Evolutionary conservation across 176 grass and related monocot species (phyloP).

Genomic region (Phoenix dactylifera): DNA sequence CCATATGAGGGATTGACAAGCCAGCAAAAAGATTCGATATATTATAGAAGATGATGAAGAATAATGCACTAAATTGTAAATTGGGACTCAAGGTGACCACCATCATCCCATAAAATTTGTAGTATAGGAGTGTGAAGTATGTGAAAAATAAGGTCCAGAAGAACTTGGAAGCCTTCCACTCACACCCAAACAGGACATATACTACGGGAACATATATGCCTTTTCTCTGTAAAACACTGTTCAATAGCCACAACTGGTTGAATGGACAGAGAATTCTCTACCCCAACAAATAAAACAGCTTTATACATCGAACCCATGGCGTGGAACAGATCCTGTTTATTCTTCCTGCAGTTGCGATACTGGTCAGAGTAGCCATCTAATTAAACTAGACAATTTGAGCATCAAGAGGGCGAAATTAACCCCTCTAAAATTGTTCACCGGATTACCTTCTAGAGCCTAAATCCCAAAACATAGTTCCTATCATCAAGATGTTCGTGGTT

Average conservation of each 20-base stretch:
- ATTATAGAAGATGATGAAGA: constrained; percentile 65
- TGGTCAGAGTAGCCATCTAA: not conserved
- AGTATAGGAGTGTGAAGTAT: constrained; percentile 84
- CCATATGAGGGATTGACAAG: constrained; percentile 62
- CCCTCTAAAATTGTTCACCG: constrained; percentile 5
- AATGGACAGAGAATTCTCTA: constrained; percentile 66
- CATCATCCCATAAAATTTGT: constrained; percentile 95
- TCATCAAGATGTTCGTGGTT: constrained; percentile 40
- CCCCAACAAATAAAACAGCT: constrained; percentile 67
- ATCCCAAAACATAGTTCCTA: constrained; percentile 79
- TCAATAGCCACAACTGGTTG: constrained; percentile 74
- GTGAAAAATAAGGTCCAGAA: constrained; percentile 94
- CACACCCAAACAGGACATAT: constrained; percentile 70
- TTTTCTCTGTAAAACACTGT: constrained; percentile 88
- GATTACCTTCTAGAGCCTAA: constrained; percentile 58
- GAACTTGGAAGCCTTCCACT: constrained; percentile 77
- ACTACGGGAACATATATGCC: constrained; percentile 62
- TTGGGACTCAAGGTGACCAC: constrained; percentile 68
- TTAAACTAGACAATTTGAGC: not conserved
- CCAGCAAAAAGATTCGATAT: constrained; percentile 87
- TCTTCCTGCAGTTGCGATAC: constrained; percentile 21
- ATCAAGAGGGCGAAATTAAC: constrained; percentile 14
- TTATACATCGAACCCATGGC: constrained; percentile 86
- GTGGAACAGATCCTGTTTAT: constrained; percentile 61
- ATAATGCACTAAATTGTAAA: constrained; percentile 57